Conservation (phyloP, 768 basidiomycete species). For the Pluteus cervinus region DNA sequence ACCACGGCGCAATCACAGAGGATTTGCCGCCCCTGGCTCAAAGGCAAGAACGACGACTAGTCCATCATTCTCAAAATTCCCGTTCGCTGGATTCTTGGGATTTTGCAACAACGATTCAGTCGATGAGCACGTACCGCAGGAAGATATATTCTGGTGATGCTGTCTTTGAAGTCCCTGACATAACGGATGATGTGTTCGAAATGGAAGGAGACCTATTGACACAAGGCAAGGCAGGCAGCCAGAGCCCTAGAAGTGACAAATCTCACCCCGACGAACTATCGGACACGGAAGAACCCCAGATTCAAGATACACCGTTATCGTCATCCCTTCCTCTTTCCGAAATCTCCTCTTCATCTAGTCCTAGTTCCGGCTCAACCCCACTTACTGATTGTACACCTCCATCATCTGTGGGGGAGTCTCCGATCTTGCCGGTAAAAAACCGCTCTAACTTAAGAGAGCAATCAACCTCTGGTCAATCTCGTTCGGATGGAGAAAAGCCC, state of each 20-base stretch:
- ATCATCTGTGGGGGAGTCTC: too few relatives aligned
- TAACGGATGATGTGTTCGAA: slow-evolving; percentile 26
- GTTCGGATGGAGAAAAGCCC: too few relatives aligned
- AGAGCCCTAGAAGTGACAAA: slow-evolving; percentile 11
- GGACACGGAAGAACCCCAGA: too few relatives aligned
- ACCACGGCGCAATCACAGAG: slow-evolving; percentile 24
- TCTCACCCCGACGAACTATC: slow-evolving; percentile 14
- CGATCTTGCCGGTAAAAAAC: too few relatives aligned
- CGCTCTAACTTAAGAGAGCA: too few relatives aligned
- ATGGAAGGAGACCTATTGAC: slow-evolving; percentile 25
- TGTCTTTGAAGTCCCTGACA: slow-evolving; percentile 9
- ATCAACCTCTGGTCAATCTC: too few relatives aligned
- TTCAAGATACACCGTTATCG: too few relatives aligned
- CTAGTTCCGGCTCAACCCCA: too few relatives aligned
- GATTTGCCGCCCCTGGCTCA: slow-evolving; percentile 67
- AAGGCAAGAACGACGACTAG: slow-evolving; percentile 64
- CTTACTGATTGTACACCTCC: too few relatives aligned
- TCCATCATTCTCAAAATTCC: slow-evolving; percentile 25
- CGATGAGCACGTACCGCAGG: slow-evolving; percentile 20
- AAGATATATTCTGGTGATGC: slow-evolving; percentile 16
- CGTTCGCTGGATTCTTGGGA: slow-evolving; percentile 79
- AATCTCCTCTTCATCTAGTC: too few relatives aligned
- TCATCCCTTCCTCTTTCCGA: too few relatives aligned
- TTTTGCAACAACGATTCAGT: slow-evolving; percentile 48
- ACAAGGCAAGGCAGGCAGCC: slow-evolving; percentile 4